Conservation (phyloP, 306 rosid species). For the Begonia peltatifolia region DNA sequence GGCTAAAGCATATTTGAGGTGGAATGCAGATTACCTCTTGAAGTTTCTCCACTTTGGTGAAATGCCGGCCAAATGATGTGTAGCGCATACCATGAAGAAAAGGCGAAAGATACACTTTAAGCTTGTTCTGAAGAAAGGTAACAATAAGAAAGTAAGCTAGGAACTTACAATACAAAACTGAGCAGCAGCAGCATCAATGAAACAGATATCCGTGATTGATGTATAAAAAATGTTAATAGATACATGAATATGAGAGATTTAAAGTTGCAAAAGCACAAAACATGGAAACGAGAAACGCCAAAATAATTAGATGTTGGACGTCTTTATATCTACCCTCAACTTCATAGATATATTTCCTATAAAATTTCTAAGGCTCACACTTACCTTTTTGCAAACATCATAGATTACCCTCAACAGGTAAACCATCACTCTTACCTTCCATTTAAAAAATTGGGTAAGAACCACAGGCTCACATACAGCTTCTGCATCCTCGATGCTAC, state of each 20-base stretch:
- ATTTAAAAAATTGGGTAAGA: constrained; percentile 49
- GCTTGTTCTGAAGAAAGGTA: constrained; percentile 43
- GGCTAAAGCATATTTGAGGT: neutral
- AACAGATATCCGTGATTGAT: no score
- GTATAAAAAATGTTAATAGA: no score
- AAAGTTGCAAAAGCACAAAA: no score
- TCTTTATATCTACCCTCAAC: no score
- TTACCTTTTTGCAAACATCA: no score
- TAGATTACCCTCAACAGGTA: no score
- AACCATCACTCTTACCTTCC: constrained; percentile 46
- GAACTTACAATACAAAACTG: neutral
- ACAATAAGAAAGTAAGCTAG: neutral
- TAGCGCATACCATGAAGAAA: constrained; percentile 69
- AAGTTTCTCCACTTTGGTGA: constrained; percentile 71
- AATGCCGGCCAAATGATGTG: constrained; percentile 90
- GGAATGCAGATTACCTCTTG: constrained; percentile 43
- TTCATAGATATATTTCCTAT: no score
- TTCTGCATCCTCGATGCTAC: constrained; percentile 47
- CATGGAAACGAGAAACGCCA: no score
- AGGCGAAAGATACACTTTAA: constrained; percentile 70
- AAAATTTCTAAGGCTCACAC: no score
- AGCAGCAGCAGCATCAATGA: neutral
- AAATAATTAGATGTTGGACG: no score
- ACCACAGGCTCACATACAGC: constrained; percentile 68
- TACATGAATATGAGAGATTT: no score